phyloP scores from a whole-genome alignment of 805 yeast genomes.

The Candida vartiovaarae region DNA sequence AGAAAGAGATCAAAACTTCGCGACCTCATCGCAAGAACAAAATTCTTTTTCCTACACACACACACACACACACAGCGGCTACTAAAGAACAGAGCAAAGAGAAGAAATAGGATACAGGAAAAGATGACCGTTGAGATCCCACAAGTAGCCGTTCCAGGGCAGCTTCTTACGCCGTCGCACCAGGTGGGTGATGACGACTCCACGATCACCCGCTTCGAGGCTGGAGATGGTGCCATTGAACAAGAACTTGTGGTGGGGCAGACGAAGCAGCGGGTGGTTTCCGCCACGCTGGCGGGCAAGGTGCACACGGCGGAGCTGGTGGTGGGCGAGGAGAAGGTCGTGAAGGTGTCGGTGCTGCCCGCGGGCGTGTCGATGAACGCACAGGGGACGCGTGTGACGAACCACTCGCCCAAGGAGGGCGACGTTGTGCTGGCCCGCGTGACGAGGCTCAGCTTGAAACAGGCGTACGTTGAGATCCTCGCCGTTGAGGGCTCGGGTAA shows the following conservation, averaged over 20 bases:
- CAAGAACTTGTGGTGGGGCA: slow-evolving; percentile 37
- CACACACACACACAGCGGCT: too few species aligned
- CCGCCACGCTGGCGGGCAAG: slow-evolving; percentile 59
- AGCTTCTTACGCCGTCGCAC: slow-evolving; percentile 56
- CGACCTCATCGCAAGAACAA: too few species aligned
- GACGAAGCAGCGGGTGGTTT: slow-evolving; percentile 33
- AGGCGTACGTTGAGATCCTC: slow-evolving; percentile 73
- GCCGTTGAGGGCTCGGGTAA: slow-evolving; percentile 59
- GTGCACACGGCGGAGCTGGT: slow-evolving; percentile 28
- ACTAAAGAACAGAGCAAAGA: too few species aligned
- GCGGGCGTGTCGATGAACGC: slow-evolving; percentile 1
- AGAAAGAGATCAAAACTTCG: too few species aligned
- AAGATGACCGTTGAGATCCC: slow-evolving; percentile 30
- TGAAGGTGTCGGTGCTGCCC: slow-evolving; percentile 25
- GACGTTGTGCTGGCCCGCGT: slow-evolving; percentile 78
- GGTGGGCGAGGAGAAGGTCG: slow-evolving; percentile 4
- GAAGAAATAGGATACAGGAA: not conserved
- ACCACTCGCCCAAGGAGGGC: slow-evolving; percentile 65
- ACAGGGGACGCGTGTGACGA: slow-evolving; percentile 7
- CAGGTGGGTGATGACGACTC: slow-evolving; percentile 26
- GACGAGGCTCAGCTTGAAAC: slow-evolving; percentile 54
- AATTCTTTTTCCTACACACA: too few species aligned
- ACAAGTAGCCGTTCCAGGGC: slow-evolving; percentile 60
- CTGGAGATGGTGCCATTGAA: slow-evolving; percentile 62
- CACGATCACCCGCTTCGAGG: slow-evolving; percentile 36